Conservation (phyloP, 2,329 filamentous ascomycete species). For the Xylaria sp. region DNA sequence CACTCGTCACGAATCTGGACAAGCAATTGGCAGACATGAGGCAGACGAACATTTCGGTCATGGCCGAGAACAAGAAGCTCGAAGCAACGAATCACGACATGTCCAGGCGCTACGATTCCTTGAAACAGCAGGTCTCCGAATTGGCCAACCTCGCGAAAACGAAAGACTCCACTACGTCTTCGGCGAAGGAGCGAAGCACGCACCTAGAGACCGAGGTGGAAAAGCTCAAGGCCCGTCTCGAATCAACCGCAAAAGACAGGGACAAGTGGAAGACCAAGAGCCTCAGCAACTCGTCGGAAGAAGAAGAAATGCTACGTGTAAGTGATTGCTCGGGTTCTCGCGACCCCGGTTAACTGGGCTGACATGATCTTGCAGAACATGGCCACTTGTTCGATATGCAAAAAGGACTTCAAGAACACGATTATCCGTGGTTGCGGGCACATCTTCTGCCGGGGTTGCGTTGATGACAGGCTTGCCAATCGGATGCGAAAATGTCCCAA, state of each 20-base stretch:
- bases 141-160: slow-evolving; percentile 77
- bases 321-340: slow-evolving; percentile 52
- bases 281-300: slow-evolving; percentile 80
- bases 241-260: slow-evolving; percentile 82
- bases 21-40: slow-evolving; percentile 88
- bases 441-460: slow-evolving; percentile 89
- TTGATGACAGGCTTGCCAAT: slow-evolving; percentile 88
- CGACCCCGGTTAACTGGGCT: slow-evolving; percentile 41
- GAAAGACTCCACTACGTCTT: slow-evolving; percentile 72
- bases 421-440: slow-evolving; percentile 94
- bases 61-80: slow-evolving; percentile 77
- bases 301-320: slow-evolving; percentile 87
- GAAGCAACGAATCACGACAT: slow-evolving; percentile 78
- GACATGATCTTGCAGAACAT: slow-evolving; percentile 64
- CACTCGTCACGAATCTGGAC: slow-evolving; percentile 83
- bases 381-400: slow-evolving; percentile 91
- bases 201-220: slow-evolving; percentile 80
- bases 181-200: slow-evolving; percentile 66
- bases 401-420: slow-evolving; percentile 92
- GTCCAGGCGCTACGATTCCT: slow-evolving; percentile 73
- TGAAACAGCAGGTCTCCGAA: slow-evolving; percentile 80
- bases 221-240: slow-evolving; percentile 78
- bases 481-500: slow-evolving; percentile 95
- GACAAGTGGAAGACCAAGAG: slow-evolving; percentile 88
- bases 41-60: slow-evolving; percentile 77